Base-by-base conservation (phyloP, 2,329 filamentous ascomycete genomes). In the Fusarium sp. region DNA sequence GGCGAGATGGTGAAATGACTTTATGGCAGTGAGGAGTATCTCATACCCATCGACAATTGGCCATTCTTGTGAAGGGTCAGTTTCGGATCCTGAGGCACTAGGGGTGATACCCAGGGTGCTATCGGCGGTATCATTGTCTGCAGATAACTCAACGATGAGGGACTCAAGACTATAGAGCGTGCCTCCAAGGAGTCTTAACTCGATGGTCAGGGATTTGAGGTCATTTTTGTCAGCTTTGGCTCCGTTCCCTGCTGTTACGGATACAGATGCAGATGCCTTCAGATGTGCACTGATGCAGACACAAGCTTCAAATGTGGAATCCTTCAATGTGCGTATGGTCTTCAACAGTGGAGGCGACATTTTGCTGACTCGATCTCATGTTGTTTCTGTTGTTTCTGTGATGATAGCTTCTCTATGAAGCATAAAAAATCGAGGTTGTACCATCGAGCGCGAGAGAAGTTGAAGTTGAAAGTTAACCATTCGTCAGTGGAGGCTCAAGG, bases 121-220 rank as follows among this genome's bases (percentile, higher is more conserved):
- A 32, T 69, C 66, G 16, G 37, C 32, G 32, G 32, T 44, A 16
- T 70, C 69, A 59, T 67, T 67, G 57, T 63, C 59, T 12, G 67
- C 46, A 11, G 63, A 25, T 12, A 79, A 43, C 50, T 79, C 77
- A 5, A 40, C 23, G 6, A 76, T 67, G 35, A 79, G 69, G 12
- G 67, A 68, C 42, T 79, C 73, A 5, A 79, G 75, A 16, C 77
- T 77, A 47, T 69, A 69, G 19, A 79, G 67, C 7, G 64, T 57
- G 2, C 78, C 78, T 10, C 64, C 73, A 8, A 77, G 70, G 9
- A 79, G 65, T 16, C 78, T 64, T 5, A 79, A 56, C 42, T 79
- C 78, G 57, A 60, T 65, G 1, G 64, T 49, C 42, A 78, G 32
- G 3, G 54, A 52, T 37, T 76, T 78, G 33, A 78, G 52, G 3